A percentile compares a stretch with the other conserved stretches of the same genome.
Conservation (phyloP, 108 stramenopile genomes). For the Cylindrotheca closterium region DNA sequence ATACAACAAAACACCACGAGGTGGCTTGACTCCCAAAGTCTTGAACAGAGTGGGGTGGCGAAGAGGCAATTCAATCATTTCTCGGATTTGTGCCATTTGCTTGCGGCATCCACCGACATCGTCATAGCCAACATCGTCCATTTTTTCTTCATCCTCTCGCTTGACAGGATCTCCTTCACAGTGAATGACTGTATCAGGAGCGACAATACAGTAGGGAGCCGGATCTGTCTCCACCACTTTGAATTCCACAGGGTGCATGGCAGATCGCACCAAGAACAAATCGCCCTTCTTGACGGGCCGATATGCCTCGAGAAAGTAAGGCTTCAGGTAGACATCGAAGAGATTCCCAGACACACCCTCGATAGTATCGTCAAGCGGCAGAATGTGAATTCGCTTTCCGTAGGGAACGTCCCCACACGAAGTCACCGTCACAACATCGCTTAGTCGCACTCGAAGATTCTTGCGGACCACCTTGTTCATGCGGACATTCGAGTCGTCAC, state of each 20-base stretch:
- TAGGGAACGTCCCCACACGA: constrained; percentile 97
- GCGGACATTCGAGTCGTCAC: constrained; percentile 93
- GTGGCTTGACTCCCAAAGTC: constrained; percentile 99
- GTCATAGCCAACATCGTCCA: constrained; percentile 99
- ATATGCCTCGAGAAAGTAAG: constrained; percentile 99
- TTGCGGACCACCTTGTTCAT: constrained; percentile 99
- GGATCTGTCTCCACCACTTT: constrained; percentile 99
- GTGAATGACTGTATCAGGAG: constrained; percentile 99
- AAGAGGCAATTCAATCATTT: constrained; percentile 99
- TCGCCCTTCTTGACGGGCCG: constrained; percentile 99
- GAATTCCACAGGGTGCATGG: constrained; percentile 99
- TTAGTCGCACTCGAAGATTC: constrained; percentile 96
- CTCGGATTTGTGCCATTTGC: constrained; percentile 99
- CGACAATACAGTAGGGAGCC: constrained; percentile 95
- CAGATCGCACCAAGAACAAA: constrained; percentile 95
- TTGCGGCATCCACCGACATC: constrained; percentile 99
- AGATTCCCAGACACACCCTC: constrained; percentile 99
- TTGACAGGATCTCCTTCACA: constrained; percentile 99
- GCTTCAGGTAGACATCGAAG: constrained; percentile 99
- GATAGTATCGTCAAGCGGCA: constrained; percentile 98
- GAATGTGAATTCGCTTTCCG: constrained; percentile 97
- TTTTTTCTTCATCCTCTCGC: constrained; percentile 97
- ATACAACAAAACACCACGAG: constrained; percentile 98
- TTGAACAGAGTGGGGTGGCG: constrained; percentile 99
- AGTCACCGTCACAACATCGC: constrained; percentile 95